Evolutionary conservation across 2,329 filamentous ascomycete species (phyloP), one percentile per base, ranked within the genome.

Genomic region (Fusarium bactridioides): DNA sequence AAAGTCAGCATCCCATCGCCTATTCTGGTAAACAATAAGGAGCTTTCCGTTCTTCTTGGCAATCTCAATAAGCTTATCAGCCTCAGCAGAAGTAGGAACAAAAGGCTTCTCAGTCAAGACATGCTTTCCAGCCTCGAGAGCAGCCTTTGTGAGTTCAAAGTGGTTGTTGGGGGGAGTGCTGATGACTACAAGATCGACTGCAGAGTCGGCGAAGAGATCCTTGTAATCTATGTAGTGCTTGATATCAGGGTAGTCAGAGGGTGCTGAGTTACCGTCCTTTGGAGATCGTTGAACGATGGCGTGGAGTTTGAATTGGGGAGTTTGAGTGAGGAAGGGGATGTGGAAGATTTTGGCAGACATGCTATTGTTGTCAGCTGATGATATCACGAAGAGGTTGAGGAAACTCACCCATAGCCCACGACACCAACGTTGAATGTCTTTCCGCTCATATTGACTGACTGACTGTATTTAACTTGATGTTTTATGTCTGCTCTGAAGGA

Each of bases 61-160:
- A 55, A 91, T 82, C 15, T 81, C 80, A 48, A 88, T 86, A 11
- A 95, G 87, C 73, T 88, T 82, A 38, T 89, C 85, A 16, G 93
- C 93, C 81, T 95, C 90, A 64, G 88, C 84, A 4, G 88, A 84
- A 4, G 90, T 92, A 25, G 93, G 91, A 18, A 93, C 92, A 79
- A 95, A 95, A 5, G 93, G 93, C 84, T 95, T 95, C 84, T 95
- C 93, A 54, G 92, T 91, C 58, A 95, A 85, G 31, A 95, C 91
- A 80, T 95, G 91, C 84, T 95, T 95, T 75, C 91, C 91, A 15
- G 87, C 84, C 78, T 91, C 86, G 53, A 95, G 85, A 0, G 91
- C 90, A 57, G 87, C 81, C 80, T 90, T 90, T 40, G 89, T 85
- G 74, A 94, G 84, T 21, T 84, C 79, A 78, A 90, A 93, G 83